Evolutionary conservation across 345 rosid species (phyloP).

Genomic region (Nasturtium officinale): DNA sequence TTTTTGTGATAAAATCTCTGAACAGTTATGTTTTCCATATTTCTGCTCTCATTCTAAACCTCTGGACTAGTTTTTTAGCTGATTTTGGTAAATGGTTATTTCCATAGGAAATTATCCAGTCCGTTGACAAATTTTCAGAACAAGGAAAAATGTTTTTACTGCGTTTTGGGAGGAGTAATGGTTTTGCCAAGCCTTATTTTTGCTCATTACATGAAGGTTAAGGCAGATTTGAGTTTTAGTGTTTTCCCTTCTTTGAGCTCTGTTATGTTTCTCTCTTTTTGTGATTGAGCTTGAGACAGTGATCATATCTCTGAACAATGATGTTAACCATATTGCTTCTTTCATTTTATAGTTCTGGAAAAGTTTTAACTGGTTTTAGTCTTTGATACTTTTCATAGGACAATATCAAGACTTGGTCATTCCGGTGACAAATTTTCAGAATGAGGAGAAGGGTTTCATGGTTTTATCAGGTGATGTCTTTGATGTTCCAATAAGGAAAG

Average conservation of each 20-base stretch:
- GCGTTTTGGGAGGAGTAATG: neutral
- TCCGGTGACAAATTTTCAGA: constrained; percentile 78
- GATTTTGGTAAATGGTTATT: constrained; percentile 20
- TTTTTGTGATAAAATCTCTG: neutral
- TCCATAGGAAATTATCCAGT: constrained; percentile 58
- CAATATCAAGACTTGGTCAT: constrained; percentile 74
- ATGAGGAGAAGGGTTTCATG: constrained; percentile 78
- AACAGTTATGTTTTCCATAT: neutral
- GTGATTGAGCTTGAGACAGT: constrained; percentile 14
- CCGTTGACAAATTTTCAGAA: constrained; percentile 77
- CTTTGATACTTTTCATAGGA: constrained; percentile 46
- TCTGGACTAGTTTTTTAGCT: neutral
- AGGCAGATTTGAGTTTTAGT: neutral
- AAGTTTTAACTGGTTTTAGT: constrained; percentile 2
- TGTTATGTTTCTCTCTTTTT: constrained; percentile 8
- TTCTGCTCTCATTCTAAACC: neutral
- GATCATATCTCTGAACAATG: neutral
- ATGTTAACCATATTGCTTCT: neutral
- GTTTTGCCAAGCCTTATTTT: neutral
- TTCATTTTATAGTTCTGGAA: neutral
- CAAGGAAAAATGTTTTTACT: constrained; percentile 50
- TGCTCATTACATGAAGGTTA: constrained; percentile 7
- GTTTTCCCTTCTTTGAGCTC: neutral
- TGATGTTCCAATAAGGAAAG: constrained; percentile 91
- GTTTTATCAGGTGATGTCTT: constrained; percentile 93